Evolutionary conservation across 345 rosid species (phyloP).

Genomic region (Arabis alpina): DNA sequence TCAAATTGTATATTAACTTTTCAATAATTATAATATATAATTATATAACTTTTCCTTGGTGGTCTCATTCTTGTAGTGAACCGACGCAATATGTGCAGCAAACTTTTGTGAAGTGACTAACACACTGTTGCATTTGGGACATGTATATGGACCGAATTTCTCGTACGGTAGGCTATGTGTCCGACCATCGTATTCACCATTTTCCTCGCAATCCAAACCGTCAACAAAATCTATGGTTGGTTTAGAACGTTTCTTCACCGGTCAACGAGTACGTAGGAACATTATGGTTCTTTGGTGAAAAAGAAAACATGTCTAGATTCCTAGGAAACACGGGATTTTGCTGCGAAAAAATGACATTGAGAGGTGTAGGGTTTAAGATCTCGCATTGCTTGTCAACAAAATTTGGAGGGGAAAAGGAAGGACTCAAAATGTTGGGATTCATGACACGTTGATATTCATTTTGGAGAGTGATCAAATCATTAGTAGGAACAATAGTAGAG

Average conservation of each 20-base stretch:
- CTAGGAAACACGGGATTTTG: neutral
- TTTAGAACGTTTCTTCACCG: slow-evolving; percentile 14
- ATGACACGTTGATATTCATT: slow-evolving; percentile 15
- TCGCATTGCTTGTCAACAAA: neutral
- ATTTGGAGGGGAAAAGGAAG: slow-evolving; percentile 20
- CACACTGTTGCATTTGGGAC: slow-evolving; percentile 32
- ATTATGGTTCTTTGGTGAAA: slow-evolving; percentile 14
- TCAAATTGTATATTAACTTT: no score
- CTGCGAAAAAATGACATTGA: slow-evolving; percentile 17
- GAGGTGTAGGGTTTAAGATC: slow-evolving; percentile 34
- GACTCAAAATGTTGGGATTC: slow-evolving; percentile 17
- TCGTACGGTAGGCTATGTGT: slow-evolving; percentile 39
- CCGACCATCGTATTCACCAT: slow-evolving; percentile 38
- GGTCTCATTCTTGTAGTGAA: no score
- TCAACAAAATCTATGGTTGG: slow-evolving; percentile 5
- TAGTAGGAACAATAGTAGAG: slow-evolving; percentile 27
- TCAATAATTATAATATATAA: no score
- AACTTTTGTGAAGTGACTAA: slow-evolving; percentile 40
- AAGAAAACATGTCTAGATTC: slow-evolving; percentile 1
- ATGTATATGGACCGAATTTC: slow-evolving; percentile 40
- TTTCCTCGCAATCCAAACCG: neutral
- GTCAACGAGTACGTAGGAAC: neutral
- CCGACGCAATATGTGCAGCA: slow-evolving; percentile 35
- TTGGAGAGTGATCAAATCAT: neutral
- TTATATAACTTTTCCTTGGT: no score